phyloP scores from a whole-genome alignment of 1,284 basidiomycete genomes.

The Pterulicium gracile region DNA sequence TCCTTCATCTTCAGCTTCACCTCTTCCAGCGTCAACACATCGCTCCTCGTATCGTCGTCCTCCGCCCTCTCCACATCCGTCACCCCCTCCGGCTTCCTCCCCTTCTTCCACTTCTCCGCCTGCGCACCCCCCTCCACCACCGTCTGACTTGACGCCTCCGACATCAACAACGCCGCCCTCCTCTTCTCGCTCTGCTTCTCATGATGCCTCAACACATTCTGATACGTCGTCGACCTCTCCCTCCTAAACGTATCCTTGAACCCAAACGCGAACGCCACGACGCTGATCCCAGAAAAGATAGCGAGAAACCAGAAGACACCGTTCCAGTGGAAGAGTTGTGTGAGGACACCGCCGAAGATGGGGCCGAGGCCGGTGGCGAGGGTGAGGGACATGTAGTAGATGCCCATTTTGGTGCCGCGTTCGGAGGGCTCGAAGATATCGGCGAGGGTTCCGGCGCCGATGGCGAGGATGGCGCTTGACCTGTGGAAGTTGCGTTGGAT shows the following conservation, averaged over 20 bases:
- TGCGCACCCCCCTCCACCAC: neutral
- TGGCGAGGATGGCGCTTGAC: constrained; percentile 64
- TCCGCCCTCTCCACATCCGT: constrained; percentile 13
- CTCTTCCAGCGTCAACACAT: constrained; percentile 16
- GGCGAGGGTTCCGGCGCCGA: constrained; percentile 75
- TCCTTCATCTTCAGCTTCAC: constrained; percentile 56
- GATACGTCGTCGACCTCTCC: constrained; percentile 73
- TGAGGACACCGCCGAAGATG: constrained; percentile 59
- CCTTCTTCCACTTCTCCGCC: neutral
- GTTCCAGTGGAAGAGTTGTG: constrained; percentile 64
- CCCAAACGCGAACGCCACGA: constrained; percentile 50
- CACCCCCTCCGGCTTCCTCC: neutral
- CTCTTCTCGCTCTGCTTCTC: constrained; percentile 13
- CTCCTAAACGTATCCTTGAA: constrained; percentile 78
- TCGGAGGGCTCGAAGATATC: constrained; percentile 76
- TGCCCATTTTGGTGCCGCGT: constrained; percentile 70
- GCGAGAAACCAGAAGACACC: constrained; percentile 75
- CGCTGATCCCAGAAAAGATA: constrained; percentile 46
- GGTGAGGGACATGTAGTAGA: constrained; percentile 58
- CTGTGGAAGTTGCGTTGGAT: constrained; percentile 23
- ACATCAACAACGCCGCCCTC: constrained; percentile 12
- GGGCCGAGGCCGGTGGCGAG: constrained; percentile 62
- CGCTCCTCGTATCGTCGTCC: constrained; percentile 6
- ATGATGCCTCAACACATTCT: constrained; percentile 37
- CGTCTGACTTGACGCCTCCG: constrained; percentile 9